Percentiles rank a stretch among this genome's conserved stretches.
These are phyloP conservation scores for Ordospora colligata DNA, from an alignment of 371 early-diverging fungal genomes.

Conservation along the genomic window DNA sequence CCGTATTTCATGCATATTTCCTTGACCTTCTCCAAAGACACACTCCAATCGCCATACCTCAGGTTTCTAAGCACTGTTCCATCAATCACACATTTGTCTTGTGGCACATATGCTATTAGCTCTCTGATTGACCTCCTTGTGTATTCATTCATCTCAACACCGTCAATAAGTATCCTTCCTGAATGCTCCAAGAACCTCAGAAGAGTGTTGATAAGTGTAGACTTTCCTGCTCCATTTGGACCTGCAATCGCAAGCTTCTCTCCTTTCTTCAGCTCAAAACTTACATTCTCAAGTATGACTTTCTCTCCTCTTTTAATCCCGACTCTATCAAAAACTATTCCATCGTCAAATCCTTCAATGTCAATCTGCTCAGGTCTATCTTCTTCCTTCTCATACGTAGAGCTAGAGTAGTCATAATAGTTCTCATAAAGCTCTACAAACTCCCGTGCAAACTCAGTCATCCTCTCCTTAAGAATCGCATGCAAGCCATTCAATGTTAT, in stretches of 20 bases:
- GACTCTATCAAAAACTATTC: slow-evolving; percentile 22
- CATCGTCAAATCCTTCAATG: not conserved
- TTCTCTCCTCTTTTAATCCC: slow-evolving; percentile 6
- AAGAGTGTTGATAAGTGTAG: slow-evolving; percentile 51
- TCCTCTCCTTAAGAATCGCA: not conserved
- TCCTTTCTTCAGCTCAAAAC: slow-evolving; percentile 48
- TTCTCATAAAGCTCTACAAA: not conserved
- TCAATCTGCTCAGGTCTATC: not conserved
- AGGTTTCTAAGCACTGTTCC: slow-evolving; percentile 72
- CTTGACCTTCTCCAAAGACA: slow-evolving; percentile 63
- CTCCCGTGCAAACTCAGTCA: not conserved
- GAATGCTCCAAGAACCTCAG: slow-evolving; percentile 51
- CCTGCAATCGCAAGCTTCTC: slow-evolving; percentile 58
- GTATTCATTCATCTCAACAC: slow-evolving; percentile 65
- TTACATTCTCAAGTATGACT: slow-evolving; percentile 33
- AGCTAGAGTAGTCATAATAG: not conserved
- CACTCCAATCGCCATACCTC: slow-evolving; percentile 62
- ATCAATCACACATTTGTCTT: slow-evolving; percentile 74
- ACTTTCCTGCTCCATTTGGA: slow-evolving; percentile 59
- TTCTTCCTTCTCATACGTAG: not conserved
- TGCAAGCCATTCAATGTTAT: not conserved
- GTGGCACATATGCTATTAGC: slow-evolving; percentile 71
- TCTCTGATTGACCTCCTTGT: slow-evolving; percentile 65
- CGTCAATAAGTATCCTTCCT: slow-evolving; percentile 50
- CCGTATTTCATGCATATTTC: slow-evolving; percentile 66